A percentile compares a stretch with the other conserved stretches of the same genome.
These are phyloP conservation scores for Gossypium anomalum DNA, from an alignment of 345 rosid genomes.

Conservation along the genomic window DNA sequence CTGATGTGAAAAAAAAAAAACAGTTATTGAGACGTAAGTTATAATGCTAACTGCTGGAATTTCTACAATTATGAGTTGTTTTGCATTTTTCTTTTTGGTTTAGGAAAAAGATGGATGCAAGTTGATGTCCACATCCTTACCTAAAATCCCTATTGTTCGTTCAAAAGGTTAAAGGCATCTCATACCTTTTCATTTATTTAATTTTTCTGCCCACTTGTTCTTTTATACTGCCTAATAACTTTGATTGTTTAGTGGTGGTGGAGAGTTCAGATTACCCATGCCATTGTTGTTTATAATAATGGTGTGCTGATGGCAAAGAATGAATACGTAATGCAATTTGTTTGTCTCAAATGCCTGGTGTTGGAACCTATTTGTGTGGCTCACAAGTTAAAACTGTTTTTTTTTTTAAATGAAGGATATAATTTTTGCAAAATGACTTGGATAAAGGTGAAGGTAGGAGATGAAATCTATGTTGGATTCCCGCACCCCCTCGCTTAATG, in stretches of 20 bases:
- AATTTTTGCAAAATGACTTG: not conserved
- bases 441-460: not conserved
- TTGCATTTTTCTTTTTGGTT: not conserved
- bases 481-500: too few species aligned
- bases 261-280: too few species aligned
- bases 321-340: not conserved
- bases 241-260: not conserved
- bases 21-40: not conserved
- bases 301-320: not conserved
- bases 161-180: constrained; percentile 2
- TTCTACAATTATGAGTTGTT: not conserved
- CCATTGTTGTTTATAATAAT: too few species aligned
- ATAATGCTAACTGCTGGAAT: not conserved
- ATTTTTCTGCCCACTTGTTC: not conserved
- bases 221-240: not conserved
- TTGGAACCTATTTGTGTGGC: not conserved
- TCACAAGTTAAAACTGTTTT: not conserved
- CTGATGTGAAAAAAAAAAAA: not conserved
- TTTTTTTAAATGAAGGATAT: not conserved
- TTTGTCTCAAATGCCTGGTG: not conserved
- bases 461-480: too few species aligned
- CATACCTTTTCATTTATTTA: not conserved
- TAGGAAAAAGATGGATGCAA: not conserved
- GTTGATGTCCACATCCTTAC: not conserved
- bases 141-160: constrained; percentile 24